phyloP scores from a whole-genome alignment of 1,139 yeast genomes.

The Candida glucosophila region DNA sequence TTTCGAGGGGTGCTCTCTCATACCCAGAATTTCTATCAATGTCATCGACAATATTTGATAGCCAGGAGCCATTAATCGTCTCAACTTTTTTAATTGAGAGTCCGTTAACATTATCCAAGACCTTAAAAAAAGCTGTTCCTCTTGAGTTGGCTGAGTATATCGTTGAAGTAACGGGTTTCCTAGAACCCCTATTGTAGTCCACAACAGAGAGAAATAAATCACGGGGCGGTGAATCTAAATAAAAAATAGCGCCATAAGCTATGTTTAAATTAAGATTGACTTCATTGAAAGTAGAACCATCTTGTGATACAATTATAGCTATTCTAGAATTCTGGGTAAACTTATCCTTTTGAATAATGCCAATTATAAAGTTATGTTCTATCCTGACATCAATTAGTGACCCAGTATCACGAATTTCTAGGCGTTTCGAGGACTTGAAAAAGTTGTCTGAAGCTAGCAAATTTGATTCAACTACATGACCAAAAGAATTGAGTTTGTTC shows the following conservation, averaged over 20 bases:
- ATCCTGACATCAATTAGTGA: conserved; percentile 39
- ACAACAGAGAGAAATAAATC: conserved; percentile 47
- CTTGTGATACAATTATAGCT: conserved; percentile 48
- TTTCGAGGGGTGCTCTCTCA: conserved; percentile 18
- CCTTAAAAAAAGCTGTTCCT: conserved; percentile 46
- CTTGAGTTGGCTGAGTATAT: conserved; percentile 55
- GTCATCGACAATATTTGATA: conserved; percentile 31
- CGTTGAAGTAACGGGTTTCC: conserved; percentile 19
- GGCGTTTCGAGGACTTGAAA: conserved; percentile 21
- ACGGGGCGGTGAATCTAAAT: conserved; percentile 48
- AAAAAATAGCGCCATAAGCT: conserved; percentile 35
- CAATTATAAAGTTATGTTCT: conserved; percentile 45
- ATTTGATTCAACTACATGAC: conserved; percentile 32
- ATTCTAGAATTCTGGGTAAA: conserved; percentile 33
- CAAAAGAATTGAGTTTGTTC: conserved; percentile 33
- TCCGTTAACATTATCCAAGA: conserved; percentile 36
- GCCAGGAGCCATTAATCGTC: conserved; percentile 65
- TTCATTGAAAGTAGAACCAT: conserved; percentile 41
- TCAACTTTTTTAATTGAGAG: conserved; percentile 44
- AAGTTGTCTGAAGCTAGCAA: conserved; percentile 46
- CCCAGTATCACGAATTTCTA: conserved; percentile 26
- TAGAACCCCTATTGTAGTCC: conserved; percentile 15
- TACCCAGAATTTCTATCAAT: conserved; percentile 8
- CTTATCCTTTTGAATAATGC: conserved; percentile 41
- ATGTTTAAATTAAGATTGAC: conserved; percentile 45